Evolutionary conservation across 352 stramenopile species (phyloP).

Genomic region (Elongisporangium undulatum): DNA sequence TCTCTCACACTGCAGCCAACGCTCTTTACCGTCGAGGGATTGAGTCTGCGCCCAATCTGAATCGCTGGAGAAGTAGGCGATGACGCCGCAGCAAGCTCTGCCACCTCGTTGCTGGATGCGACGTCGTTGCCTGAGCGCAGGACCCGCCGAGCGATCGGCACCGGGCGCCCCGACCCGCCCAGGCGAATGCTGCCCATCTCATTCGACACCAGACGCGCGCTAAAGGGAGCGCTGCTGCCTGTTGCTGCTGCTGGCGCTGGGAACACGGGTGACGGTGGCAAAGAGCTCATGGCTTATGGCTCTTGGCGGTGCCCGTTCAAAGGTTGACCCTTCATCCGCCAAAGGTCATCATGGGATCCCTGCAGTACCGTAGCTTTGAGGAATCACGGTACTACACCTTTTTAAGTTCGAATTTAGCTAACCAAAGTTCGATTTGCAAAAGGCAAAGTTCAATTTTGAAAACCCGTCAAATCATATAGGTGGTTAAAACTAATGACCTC

Average conservation of each 20-base stretch:
- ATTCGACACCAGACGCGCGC: slow-evolving; percentile 22
- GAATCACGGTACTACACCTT: too few relatives aligned
- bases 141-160: slow-evolving; percentile 17
- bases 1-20: neutral
- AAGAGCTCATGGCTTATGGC: slow-evolving; percentile 2
- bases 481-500: too few relatives aligned
- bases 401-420: too few relatives aligned
- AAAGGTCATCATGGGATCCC: too few relatives aligned
- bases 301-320: neutral
- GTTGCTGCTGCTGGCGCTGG: neutral
- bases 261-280: neutral
- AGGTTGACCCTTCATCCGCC: too few relatives aligned
- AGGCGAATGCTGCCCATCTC: slow-evolving; percentile 51
- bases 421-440: too few relatives aligned
- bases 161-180: slow-evolving; percentile 37
- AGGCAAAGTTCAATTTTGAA: too few relatives aligned
- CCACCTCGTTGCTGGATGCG: neutral
- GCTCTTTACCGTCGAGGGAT: neutral
- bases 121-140: slow-evolving; percentile 1
- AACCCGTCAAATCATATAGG: too few relatives aligned
- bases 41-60: slow-evolving; percentile 3
- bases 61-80: neutral
- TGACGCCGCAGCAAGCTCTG: neutral
- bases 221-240: slow-evolving; percentile 11
- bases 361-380: too few relatives aligned